Percentiles rank a stretch among this genome's conserved stretches.
These are phyloP conservation scores for Lobulomyces angularis DNA, from an alignment of 192 early-diverging fungal species.

Conservation along the genomic window DNA sequence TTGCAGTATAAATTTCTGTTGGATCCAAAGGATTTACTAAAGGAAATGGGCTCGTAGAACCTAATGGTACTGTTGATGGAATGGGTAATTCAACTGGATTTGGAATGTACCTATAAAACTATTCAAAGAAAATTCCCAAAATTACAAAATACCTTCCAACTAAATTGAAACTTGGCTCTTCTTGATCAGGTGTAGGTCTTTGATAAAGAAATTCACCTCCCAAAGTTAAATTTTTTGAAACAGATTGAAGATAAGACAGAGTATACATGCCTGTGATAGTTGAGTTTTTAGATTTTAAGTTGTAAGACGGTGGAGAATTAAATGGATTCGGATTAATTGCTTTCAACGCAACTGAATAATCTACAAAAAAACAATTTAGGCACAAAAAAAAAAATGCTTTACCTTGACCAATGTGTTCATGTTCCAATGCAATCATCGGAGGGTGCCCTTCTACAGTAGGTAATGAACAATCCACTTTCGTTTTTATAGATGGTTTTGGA, in stretches of 20 bases:
- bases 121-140: too few relatives aligned
- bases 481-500: slow-evolving; percentile 37
- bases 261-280: slow-evolving; percentile 75
- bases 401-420: slow-evolving; percentile 81
- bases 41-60: slow-evolving; percentile 34
- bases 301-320: slow-evolving; percentile 34
- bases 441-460: neutral
- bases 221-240: slow-evolving; percentile 66
- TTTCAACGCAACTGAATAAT: slow-evolving; percentile 83
- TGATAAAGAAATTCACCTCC: slow-evolving; percentile 80
- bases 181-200: slow-evolving; percentile 65
- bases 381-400: too few relatives aligned
- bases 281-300: slow-evolving; percentile 8
- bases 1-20: slow-evolving; percentile 34
- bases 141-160: too few relatives aligned
- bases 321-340: slow-evolving; percentile 88
- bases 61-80: slow-evolving; percentile 39
- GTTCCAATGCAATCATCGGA: slow-evolving; percentile 79
- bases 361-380: too few relatives aligned
- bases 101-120: slow-evolving; percentile 22
- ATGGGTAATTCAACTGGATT: slow-evolving; percentile 27
- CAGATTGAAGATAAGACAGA: slow-evolving; percentile 79
- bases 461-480: neutral
- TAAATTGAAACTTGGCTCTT: slow-evolving; percentile 62
- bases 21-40: slow-evolving; percentile 40